A percentile compares a stretch with the other conserved stretches of the same genome.
Conservation (phyloP, 305 asterid genomes). For the Rubia balearica region DNA sequence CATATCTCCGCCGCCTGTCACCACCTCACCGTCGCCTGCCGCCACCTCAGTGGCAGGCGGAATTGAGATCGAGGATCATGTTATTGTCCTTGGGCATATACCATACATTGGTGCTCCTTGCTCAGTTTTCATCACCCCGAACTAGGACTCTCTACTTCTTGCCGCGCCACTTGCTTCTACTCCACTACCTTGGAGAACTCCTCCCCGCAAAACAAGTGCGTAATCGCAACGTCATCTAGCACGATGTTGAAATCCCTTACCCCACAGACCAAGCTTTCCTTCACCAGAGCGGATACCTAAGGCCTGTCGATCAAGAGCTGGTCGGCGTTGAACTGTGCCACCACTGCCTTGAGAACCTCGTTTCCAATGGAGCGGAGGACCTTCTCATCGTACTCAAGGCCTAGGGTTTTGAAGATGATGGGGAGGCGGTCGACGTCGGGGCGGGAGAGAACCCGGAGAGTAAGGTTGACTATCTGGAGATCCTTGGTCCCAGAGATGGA, state of each 20-base stretch:
- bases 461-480: too few relatives aligned
- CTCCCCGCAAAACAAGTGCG: conserved; percentile 77
- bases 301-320: conserved; percentile 86
- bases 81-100: conserved; percentile 67
- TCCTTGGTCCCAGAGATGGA: conserved; percentile 76
- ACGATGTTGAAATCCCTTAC: conserved; percentile 81
- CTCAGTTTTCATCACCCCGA: conserved; percentile 76
- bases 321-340: conserved; percentile 90
- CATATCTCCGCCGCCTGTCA: too few relatives aligned
- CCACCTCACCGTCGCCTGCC: too few relatives aligned
- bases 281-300: conserved; percentile 75
- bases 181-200: conserved; percentile 93
- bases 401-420: conserved; percentile 73
- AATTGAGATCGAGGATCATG: conserved; percentile 65
- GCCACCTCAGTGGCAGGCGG: conserved; percentile 34
- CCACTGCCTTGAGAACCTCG: conserved; percentile 80
- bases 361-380: conserved; percentile 93
- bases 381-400: conserved; percentile 85
- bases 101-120: conserved; percentile 54
- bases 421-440: conserved; percentile 52
- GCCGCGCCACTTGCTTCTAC: conserved; percentile 99
- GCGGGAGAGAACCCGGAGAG: too few relatives aligned
- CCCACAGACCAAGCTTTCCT: conserved; percentile 70
- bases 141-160: conserved; percentile 92
- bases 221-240: conserved; percentile 87